Conservation (phyloP, 2,329 filamentous ascomycete genomes). For the Xylariaceae sp. region DNA sequence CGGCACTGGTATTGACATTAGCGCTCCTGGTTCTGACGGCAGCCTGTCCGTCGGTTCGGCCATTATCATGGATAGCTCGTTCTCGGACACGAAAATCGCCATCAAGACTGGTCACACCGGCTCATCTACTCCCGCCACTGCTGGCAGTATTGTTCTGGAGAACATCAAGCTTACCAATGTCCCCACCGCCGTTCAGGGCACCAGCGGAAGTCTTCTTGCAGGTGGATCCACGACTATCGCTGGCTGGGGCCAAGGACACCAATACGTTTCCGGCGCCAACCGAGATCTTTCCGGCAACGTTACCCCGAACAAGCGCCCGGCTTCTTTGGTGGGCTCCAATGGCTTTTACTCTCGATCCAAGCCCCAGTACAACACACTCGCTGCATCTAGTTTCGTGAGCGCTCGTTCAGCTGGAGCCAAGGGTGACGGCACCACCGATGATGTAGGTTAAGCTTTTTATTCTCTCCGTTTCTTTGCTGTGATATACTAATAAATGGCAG, state of each 20-base stretch:
- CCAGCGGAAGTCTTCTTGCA: constrained; percentile 44
- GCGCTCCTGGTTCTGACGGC: constrained; percentile 38
- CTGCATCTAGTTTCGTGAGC: constrained; percentile 53
- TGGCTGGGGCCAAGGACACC: constrained; percentile 64
- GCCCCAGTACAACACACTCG: constrained; percentile 61
- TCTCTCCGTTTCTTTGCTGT: constrained; percentile 33
- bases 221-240: constrained; percentile 49
- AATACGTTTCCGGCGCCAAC: constrained; percentile 44
- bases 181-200: constrained; percentile 36
- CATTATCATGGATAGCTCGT: constrained; percentile 62
- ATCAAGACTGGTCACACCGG: constrained; percentile 56
- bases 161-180: constrained; percentile 38
- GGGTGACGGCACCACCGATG: constrained; percentile 66
- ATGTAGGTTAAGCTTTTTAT: constrained; percentile 43
- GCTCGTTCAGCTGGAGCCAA: constrained; percentile 52
- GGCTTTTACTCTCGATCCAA: constrained; percentile 60
- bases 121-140: constrained; percentile 37
- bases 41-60: constrained; percentile 62
- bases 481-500: constrained; percentile 29
- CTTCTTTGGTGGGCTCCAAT: constrained; percentile 44
- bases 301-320: constrained; percentile 44
- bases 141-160: constrained; percentile 54
- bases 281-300: constrained; percentile 43
- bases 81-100: constrained; percentile 57
- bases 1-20: constrained; percentile 56